Percentiles rank a stretch among this genome's conserved stretches.
These are phyloP conservation scores for Fraxinus paxiana DNA, from an alignment of 305 asterid species.

Conservation along the genomic window DNA sequence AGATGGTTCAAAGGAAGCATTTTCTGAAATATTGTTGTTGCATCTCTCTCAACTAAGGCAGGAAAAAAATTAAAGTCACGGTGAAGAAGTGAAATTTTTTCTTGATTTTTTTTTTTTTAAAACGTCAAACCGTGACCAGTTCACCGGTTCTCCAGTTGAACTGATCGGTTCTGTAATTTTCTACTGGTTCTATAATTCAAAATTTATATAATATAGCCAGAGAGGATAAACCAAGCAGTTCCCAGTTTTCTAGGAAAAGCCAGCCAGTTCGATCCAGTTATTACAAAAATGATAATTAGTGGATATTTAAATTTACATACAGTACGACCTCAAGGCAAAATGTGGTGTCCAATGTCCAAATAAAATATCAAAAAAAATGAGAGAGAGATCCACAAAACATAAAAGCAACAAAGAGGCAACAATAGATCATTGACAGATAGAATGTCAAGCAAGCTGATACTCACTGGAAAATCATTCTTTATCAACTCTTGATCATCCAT, in stretches of 20 bases:
- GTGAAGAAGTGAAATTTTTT: neutral
- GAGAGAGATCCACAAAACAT: neutral
- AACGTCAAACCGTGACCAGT: neutral
- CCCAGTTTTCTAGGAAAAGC: neutral
- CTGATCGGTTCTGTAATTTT: neutral
- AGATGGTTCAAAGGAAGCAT: neutral
- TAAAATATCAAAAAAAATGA: conserved; percentile 8
- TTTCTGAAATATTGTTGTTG: neutral
- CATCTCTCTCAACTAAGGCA: neutral
- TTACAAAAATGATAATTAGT: neutral
- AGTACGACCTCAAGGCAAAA: neutral
- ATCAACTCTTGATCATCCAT: neutral
- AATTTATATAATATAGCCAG: neutral
- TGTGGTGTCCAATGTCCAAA: neutral
- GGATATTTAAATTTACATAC: neutral
- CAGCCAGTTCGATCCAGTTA: neutral
- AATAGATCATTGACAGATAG: neutral
- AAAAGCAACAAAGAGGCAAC: conserved; percentile 12
- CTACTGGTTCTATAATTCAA: neutral
- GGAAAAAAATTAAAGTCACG: neutral
- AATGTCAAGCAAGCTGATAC: conserved; percentile 20
- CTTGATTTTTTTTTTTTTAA: neutral
- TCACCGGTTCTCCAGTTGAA: neutral
- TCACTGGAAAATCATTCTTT: conserved; percentile 29
- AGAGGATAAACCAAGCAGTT: neutral